These are phyloP conservation scores for Domatiomyces catenatus DNA, from an alignment of 2,329 filamentous ascomycete genomes.

Conservation along the genomic window DNA sequence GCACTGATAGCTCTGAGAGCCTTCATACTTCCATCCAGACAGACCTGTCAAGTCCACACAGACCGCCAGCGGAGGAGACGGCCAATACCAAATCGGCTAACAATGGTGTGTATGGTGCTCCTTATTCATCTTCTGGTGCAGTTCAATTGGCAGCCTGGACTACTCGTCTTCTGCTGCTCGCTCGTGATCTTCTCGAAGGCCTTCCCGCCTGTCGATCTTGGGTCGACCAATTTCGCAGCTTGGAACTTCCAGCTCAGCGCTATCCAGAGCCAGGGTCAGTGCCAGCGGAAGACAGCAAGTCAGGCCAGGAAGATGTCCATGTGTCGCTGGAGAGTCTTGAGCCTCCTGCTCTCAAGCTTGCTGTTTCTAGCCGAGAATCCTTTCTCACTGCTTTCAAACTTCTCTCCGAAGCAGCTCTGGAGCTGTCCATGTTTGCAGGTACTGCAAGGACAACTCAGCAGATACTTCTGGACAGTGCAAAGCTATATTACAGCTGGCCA, in stretches of 20 bases:
- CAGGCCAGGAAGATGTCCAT: background rate
- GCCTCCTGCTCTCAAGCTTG: conserved; percentile 38
- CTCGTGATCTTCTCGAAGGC: background rate
- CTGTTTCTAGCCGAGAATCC: conserved; percentile 39
- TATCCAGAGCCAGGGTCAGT: too few relatives aligned
- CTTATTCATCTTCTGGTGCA: background rate
- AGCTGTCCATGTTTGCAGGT: conserved; percentile 66
- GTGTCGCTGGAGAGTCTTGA: conserved; percentile 6
- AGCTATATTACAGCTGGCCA: conserved; percentile 61
- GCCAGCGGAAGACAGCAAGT: background rate
- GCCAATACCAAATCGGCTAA: background rate
- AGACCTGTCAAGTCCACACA: background rate
- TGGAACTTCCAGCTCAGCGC: too few relatives aligned
- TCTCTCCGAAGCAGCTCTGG: conserved; percentile 49
- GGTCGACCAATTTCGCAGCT: background rate
- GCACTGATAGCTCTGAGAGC: background rate
- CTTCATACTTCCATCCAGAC: background rate
- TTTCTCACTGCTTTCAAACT: conserved; percentile 45
- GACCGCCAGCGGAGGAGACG: background rate
- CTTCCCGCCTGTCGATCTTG: background rate
- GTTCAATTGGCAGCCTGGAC: background rate
- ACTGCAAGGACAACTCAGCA: conserved; percentile 63
- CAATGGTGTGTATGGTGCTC: background rate
- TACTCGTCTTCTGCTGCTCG: background rate
- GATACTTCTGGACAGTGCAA: conserved; percentile 68